These are phyloP conservation scores for Aspergillus wentii DNA, from an alignment of 495 filamentous ascomycete genomes.

Conservation along the genomic window DNA sequence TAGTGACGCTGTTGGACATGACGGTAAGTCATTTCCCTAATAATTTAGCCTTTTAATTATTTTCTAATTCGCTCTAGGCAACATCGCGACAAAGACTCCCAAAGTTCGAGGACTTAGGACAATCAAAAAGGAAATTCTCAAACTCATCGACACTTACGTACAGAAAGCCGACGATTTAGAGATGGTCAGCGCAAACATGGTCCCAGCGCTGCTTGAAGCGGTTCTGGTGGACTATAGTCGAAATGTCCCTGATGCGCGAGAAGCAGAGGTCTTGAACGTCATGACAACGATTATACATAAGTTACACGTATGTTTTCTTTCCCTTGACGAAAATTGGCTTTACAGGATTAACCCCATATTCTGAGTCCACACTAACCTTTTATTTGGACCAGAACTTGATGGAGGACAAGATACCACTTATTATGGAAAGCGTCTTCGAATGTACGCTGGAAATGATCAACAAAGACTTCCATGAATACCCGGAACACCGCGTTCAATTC, in stretches of 20 bases:
- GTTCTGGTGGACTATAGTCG: slow-evolving; percentile 94
- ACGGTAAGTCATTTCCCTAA: slow-evolving; percentile 53
- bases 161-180: slow-evolving; percentile 96
- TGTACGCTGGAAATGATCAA: slow-evolving; percentile 99
- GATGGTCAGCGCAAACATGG: slow-evolving; percentile 86
- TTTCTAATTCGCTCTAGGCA: slow-evolving; percentile 49
- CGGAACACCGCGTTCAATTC: slow-evolving; percentile 96
- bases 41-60: not conserved
- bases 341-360: slow-evolving; percentile 2
- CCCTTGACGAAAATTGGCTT: not conserved
- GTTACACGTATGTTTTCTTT: slow-evolving; percentile 72
- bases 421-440: slow-evolving; percentile 98
- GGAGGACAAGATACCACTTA: slow-evolving; percentile 95
- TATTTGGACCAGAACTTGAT: slow-evolving; percentile 61
- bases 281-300: slow-evolving; percentile 97
- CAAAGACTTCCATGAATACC: slow-evolving; percentile 99
- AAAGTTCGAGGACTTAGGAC: slow-evolving; percentile 91
- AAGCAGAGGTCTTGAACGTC: slow-evolving; percentile 93
- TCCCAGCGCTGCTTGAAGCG: slow-evolving; percentile 93
- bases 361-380: slow-evolving; percentile 35
- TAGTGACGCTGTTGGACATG: slow-evolving; percentile 79
- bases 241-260: slow-evolving; percentile 92
- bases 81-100: slow-evolving; percentile 95
- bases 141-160: slow-evolving; percentile 95
- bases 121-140: slow-evolving; percentile 99